These are phyloP conservation scores for Candida insectorum DNA, from an alignment of 805 yeast genomes.

Conservation along the genomic window DNA sequence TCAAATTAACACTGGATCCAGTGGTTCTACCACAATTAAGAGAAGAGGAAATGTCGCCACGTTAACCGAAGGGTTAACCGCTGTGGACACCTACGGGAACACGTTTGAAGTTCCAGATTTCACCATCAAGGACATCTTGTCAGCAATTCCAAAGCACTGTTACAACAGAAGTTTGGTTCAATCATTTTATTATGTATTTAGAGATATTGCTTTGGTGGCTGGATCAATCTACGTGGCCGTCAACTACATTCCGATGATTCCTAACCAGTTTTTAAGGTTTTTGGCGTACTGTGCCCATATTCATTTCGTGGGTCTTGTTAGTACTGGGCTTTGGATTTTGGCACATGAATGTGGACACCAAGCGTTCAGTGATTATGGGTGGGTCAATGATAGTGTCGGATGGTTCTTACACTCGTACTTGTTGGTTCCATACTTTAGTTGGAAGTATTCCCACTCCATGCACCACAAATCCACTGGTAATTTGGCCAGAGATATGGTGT, in stretches of 20 bases:
- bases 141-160: slow-evolving; percentile 71
- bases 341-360: slow-evolving; percentile 93
- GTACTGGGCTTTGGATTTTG: slow-evolving; percentile 73
- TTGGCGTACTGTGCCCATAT: slow-evolving; percentile 24
- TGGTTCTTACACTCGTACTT: slow-evolving; percentile 79
- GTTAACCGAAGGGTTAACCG: slow-evolving; percentile 25
- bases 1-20: neutral
- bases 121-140: slow-evolving; percentile 70
- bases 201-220: slow-evolving; percentile 51
- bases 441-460: slow-evolving; percentile 82
- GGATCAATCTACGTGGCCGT: slow-evolving; percentile 53
- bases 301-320: slow-evolving; percentile 7
- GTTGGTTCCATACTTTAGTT: slow-evolving; percentile 81
- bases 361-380: slow-evolving; percentile 72
- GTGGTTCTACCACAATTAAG: slow-evolving; percentile 14
- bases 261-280: slow-evolving; percentile 43
- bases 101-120: slow-evolving; percentile 71
- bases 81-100: slow-evolving; percentile 61
- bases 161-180: slow-evolving; percentile 57
- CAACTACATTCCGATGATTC: slow-evolving; percentile 50
- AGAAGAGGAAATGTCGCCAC: slow-evolving; percentile 41
- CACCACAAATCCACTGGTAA: slow-evolving; percentile 92
- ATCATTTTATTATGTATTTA: slow-evolving; percentile 61
- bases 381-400: slow-evolving; percentile 75
- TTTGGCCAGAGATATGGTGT: slow-evolving; percentile 78